These are phyloP conservation scores for Ophiostoma sp. DNA, from an alignment of 2,329 filamentous ascomycete genomes.

Conservation along the genomic window DNA sequence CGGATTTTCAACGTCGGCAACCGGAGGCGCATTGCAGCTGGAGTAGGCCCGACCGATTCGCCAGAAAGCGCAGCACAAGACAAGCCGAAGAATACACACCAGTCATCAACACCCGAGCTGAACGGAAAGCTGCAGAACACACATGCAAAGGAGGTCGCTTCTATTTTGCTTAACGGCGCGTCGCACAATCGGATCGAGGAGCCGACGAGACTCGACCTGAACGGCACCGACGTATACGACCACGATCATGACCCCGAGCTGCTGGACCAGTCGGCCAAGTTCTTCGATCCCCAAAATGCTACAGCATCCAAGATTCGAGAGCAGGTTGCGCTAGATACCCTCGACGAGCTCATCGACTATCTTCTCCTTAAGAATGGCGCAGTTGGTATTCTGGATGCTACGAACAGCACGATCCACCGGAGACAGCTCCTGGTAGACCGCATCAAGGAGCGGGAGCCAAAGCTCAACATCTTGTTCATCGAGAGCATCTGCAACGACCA, in stretches of 20 bases:
- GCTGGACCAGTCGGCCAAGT: conserved; percentile 84
- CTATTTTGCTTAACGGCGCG: conserved; percentile 52
- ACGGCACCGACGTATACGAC: conserved; percentile 23
- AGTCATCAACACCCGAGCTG: background rate
- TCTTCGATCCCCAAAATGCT: conserved; percentile 88
- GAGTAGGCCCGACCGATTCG: conserved; percentile 36
- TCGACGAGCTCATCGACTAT: conserved; percentile 89
- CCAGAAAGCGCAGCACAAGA: background rate
- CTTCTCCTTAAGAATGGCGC: conserved; percentile 75
- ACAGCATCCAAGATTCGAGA: conserved; percentile 78
- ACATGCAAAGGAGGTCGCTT: conserved; percentile 38
- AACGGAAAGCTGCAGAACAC: conserved; percentile 37
- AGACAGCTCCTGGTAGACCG: conserved; percentile 77
- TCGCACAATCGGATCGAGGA: conserved; percentile 32
- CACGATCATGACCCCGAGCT: conserved; percentile 35
- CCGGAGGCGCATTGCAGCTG: conserved; percentile 72
- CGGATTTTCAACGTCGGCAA: conserved; percentile 97
- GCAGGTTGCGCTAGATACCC: conserved; percentile 83
- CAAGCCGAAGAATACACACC: conserved; percentile 7
- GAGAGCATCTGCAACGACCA: conserved; percentile 89
- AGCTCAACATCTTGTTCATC: conserved; percentile 86
- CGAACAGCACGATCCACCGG: conserved; percentile 87
- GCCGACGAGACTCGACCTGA: conserved; percentile 38
- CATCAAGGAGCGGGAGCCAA: conserved; percentile 76
- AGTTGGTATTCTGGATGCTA: conserved; percentile 93